Percentiles rank a stretch among this genome's conserved stretches.
These are phyloP conservation scores for Wickerhamiella sorbophila DNA, from an alignment of 805 yeast species.

Conservation along the genomic window DNA sequence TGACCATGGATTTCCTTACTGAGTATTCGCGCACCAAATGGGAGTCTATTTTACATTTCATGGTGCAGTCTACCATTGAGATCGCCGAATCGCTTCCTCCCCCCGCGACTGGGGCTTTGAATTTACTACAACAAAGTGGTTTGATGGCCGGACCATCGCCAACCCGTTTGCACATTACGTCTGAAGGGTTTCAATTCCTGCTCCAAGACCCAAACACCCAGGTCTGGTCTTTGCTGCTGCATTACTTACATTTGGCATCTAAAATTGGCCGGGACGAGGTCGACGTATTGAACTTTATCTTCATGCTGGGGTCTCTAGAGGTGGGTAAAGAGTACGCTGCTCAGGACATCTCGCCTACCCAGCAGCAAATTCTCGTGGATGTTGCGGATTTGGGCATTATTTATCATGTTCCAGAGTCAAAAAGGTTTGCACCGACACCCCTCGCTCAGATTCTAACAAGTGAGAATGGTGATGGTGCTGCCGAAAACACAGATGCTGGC, in stretches of 20 bases:
- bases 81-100: slow-evolving; percentile 26
- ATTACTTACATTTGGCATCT: slow-evolving; percentile 75
- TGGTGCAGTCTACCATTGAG: slow-evolving; percentile 65
- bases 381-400: slow-evolving; percentile 84
- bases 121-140: slow-evolving; percentile 63
- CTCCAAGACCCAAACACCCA: slow-evolving; percentile 88
- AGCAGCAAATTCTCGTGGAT: slow-evolving; percentile 74
- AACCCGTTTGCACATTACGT: slow-evolving; percentile 49
- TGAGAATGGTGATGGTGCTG: slow-evolving; percentile 68
- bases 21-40: slow-evolving; percentile 73
- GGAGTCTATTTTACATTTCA: slow-evolving; percentile 91
- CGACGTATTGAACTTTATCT: slow-evolving; percentile 84
- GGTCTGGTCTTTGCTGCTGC: slow-evolving; percentile 81
- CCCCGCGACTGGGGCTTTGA: slow-evolving; percentile 74
- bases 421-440: slow-evolving; percentile 77
- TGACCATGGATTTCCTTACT: slow-evolving; percentile 40
- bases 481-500: slow-evolving; percentile 37
- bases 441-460: slow-evolving; percentile 82
- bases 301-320: slow-evolving; percentile 85
- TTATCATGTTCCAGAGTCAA: slow-evolving; percentile 37
- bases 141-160: slow-evolving; percentile 51
- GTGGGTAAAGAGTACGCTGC: slow-evolving; percentile 75
- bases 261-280: slow-evolving; percentile 86
- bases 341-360: slow-evolving; percentile 60
- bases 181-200: slow-evolving; percentile 84